phyloP scores from a whole-genome alignment of 2,329 filamentous ascomycete genomes.

The Didymella pinodella region DNA sequence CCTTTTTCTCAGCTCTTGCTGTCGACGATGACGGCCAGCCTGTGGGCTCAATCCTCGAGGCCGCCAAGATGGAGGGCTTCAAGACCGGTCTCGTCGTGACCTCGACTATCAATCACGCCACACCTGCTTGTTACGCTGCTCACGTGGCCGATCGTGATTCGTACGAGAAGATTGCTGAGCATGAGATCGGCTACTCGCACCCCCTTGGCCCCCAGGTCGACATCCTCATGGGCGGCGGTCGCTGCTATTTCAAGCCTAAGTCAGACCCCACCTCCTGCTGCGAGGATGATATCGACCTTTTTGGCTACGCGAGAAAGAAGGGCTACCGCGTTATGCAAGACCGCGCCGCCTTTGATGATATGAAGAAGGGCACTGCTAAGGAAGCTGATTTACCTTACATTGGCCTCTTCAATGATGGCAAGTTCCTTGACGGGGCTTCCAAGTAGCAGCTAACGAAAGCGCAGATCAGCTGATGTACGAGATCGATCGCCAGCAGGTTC shows the following conservation, averaged over 20 bases:
- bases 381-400: slow-evolving; percentile 48
- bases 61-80: slow-evolving; percentile 52
- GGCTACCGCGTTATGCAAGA: slow-evolving; percentile 52
- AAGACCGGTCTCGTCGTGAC: slow-evolving; percentile 56
- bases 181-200: slow-evolving; percentile 53
- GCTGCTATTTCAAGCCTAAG: slow-evolving; percentile 54
- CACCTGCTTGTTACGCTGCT: slow-evolving; percentile 27
- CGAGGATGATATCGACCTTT: slow-evolving; percentile 49
- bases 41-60: slow-evolving; percentile 53
- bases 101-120: slow-evolving; percentile 50
- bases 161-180: slow-evolving; percentile 51
- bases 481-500: slow-evolving; percentile 50
- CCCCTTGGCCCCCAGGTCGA: slow-evolving; percentile 52
- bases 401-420: slow-evolving; percentile 52
- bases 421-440: neutral
- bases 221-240: slow-evolving; percentile 53
- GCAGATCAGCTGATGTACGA: slow-evolving; percentile 46
- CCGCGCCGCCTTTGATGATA: slow-evolving; percentile 47
- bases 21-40: slow-evolving; percentile 46
- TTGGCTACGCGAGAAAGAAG: slow-evolving; percentile 45
- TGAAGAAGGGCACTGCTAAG: slow-evolving; percentile 36
- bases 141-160: slow-evolving; percentile 37
- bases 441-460: neutral
- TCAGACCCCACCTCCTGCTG: slow-evolving; percentile 50
- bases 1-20: slow-evolving; percentile 36